Conservation (phyloP, 495 filamentous ascomycete genomes). For the Aspergillus panamensis region DNA sequence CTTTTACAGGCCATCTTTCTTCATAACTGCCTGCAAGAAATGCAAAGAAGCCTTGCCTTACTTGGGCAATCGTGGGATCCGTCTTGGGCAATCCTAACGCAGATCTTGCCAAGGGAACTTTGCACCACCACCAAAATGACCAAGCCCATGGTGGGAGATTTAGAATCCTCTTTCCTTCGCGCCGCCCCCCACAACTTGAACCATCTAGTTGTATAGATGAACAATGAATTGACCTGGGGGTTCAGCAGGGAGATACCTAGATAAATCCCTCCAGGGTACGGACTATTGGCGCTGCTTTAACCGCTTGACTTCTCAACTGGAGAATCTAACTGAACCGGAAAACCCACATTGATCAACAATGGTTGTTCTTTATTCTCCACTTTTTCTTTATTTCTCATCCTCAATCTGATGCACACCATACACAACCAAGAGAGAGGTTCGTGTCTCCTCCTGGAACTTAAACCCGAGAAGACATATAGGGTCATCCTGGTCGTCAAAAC, state of each 20-base stretch:
- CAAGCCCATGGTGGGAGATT: neutral
- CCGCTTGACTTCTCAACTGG: no score
- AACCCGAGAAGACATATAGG: no score
- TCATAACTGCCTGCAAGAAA: neutral
- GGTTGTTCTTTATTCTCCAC: no score
- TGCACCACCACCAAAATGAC: neutral
- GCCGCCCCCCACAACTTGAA: conserved; percentile 10
- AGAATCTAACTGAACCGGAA: no score
- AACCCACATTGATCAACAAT: no score
- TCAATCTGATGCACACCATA: no score
- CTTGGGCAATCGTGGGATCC: conserved; percentile 22
- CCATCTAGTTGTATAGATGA: conserved; percentile 3
- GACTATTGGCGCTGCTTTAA: no score
- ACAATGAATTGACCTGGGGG: neutral
- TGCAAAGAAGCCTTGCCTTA: conserved; percentile 8
- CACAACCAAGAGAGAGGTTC: no score
- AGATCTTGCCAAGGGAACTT: conserved; percentile 21
- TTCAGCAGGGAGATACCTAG: conserved; percentile 1
- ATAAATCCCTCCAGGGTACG: neutral
- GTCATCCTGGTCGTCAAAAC: neutral
- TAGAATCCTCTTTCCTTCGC: neutral
- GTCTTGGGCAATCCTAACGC: conserved; percentile 24
- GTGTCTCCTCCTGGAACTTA: no score
- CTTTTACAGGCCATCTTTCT: neutral
- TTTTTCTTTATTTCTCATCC: no score